phyloP scores from a whole-genome alignment of 768 basidiomycete species.

The Mycena pura region DNA sequence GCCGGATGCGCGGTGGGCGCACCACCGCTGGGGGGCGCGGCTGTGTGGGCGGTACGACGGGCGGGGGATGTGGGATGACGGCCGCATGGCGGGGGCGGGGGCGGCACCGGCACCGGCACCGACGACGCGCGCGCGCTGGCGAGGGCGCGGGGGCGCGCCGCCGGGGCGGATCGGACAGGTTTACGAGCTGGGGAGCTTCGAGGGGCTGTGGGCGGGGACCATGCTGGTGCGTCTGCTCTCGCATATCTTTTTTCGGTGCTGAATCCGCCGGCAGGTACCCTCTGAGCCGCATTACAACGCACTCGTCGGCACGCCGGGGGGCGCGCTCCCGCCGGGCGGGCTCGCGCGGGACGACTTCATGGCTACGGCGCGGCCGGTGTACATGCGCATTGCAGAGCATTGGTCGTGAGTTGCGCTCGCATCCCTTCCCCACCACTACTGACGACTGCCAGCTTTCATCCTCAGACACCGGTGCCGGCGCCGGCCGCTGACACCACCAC shows the following conservation, averaged over 20 bases:
- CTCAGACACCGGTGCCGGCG: constrained; percentile 7
- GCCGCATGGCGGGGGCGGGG: too few relatives aligned
- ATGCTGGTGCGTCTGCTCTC: constrained; percentile 46
- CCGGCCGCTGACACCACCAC: constrained; percentile 11
- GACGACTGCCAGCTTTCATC: constrained; percentile 14
- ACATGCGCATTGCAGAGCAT: constrained; percentile 54
- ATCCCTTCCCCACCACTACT: too few relatives aligned
- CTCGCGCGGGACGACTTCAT: constrained; percentile 31
- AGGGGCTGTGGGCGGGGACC: constrained; percentile 56
- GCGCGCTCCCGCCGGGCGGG: constrained; percentile 21
- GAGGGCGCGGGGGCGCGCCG: not conserved
- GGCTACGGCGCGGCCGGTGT: constrained; percentile 46
- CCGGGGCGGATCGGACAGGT: constrained; percentile 17
- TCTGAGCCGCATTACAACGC: constrained; percentile 34
- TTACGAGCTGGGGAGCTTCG: constrained; percentile 51
- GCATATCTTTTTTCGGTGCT: too few relatives aligned
- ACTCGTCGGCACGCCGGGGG: constrained; percentile 27
- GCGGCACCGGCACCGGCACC: too few relatives aligned
- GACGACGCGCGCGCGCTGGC: not conserved
- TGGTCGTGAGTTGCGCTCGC: constrained; percentile 33
- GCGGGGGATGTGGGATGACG: not conserved
- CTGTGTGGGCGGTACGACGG: constrained; percentile 8
- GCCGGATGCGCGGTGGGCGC: not conserved
- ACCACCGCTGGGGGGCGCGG: constrained; percentile 4
- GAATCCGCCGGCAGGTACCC: too few relatives aligned